A percentile compares a stretch with the other conserved stretches of the same genome.
Evolutionary conservation across 1,139 yeast species (phyloP).

Genomic region (Hanseniaspora uvarum): DNA sequence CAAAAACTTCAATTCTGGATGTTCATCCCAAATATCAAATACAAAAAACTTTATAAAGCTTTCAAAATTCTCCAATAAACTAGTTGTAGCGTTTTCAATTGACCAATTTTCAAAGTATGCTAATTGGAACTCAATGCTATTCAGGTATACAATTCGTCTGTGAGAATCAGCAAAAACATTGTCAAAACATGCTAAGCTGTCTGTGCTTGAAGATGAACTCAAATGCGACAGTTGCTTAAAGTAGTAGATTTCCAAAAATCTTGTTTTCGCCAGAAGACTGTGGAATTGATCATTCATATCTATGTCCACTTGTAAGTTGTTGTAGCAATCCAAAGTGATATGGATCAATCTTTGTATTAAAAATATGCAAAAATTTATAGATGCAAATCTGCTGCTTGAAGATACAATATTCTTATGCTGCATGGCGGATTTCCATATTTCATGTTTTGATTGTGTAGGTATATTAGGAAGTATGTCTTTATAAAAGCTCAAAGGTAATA

Average conservation of each 20-base stretch:
- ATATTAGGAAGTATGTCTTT: constrained; percentile 10
- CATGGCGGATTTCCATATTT: neutral
- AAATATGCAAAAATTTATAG: constrained; percentile 2
- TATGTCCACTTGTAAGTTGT: constrained; percentile 2
- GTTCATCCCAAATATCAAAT: constrained; percentile 10
- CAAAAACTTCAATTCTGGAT: neutral
- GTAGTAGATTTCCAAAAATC: constrained; percentile 6
- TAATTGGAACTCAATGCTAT: constrained; percentile 5
- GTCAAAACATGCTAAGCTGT: neutral
- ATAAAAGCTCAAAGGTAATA: constrained; percentile 11
- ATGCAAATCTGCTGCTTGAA: neutral
- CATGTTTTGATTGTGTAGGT: constrained; percentile 12
- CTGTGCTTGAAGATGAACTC: neutral
- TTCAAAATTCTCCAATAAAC: neutral
- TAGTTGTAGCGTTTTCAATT: neutral
- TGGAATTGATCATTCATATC: neutral
- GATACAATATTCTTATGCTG: neutral
- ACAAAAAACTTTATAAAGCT: neutral
- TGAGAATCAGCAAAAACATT: neutral
- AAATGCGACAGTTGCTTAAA: constrained; percentile 10
- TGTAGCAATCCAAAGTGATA: constrained; percentile 8
- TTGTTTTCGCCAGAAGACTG: neutral
- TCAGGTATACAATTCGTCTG: constrained; percentile 7
- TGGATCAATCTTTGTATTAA: constrained; percentile 1
- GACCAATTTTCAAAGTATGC: constrained; percentile 9